Base-by-base conservation (phyloP, 2,329 filamentous ascomycete genomes). In the Penicillium crustosum region DNA sequence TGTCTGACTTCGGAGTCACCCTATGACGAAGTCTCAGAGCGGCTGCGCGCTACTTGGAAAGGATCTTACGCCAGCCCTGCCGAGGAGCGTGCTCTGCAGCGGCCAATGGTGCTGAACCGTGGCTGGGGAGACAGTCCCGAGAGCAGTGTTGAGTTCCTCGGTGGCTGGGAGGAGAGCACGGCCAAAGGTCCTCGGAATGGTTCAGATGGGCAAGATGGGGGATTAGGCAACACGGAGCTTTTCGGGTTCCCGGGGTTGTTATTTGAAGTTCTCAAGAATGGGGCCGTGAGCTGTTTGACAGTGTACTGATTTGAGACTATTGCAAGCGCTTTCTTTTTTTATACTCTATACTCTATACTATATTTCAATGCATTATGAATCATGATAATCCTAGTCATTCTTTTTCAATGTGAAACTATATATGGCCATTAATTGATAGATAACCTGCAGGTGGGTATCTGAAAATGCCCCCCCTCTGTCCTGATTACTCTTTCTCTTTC, bases 181-280 rank as follows among this genome's bases (percentile, higher is more conserved):
- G 79, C 67, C 68, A 76, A 65, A 70, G 77, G 70, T 68, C 72
- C 62, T 68, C 70, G 76, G 79, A 67, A 74, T 75, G 69, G 67
- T 76, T 63, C 75, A 74, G 66, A 68, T 55, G 66, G 62, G 31
- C 77, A 77, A 15, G 78, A 82, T 66, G 72, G 85, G 76, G 77
- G 83, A 75, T 73, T 88, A 60, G 86, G 85, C 21, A 89, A 88
- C 55, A 96, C 93, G 17, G 93, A 93, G 61, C 77, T 99, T 29
- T 97, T 91, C 77, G 93, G 93, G 1, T 97, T 97, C 69, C 93
- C 94, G 0, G 93, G 94, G 0, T 78, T 97, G 74, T 86, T 97
- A 47, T 97, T 99, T 78, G 94, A 99, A 77, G 93, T 99, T 29
- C 77, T 97, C 74, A 93, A 90, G 85, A 97, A 96, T 70, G 92